Evolutionary conservation across 129 eudicot genomes (phyloP).

Genomic region (Dittrichia graveolens): DNA sequence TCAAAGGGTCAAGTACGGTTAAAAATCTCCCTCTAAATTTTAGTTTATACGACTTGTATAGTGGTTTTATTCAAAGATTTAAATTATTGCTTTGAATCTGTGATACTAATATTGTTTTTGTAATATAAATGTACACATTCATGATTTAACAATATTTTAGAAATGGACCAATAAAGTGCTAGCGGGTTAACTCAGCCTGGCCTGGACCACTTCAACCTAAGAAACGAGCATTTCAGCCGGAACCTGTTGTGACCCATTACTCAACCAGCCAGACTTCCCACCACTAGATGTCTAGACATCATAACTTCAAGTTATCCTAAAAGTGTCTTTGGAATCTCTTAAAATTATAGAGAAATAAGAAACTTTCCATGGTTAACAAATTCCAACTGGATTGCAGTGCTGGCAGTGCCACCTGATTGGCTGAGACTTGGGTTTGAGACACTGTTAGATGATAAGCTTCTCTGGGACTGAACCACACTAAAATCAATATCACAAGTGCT

Average conservation of each 20-base stretch:
- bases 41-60: too few species aligned
- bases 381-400: conserved; percentile 50
- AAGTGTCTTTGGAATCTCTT: background rate
- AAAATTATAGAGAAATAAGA: background rate
- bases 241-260: background rate
- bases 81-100: too few species aligned
- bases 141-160: background rate
- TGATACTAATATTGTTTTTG: too few species aligned
- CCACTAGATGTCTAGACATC: background rate
- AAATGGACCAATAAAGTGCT: background rate
- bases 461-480: too few species aligned
- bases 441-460: too few species aligned
- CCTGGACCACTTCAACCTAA: background rate
- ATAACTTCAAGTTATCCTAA: background rate
- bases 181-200: background rate
- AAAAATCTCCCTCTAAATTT: background rate
- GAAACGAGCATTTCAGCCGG: background rate
- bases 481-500: conserved; percentile 53
- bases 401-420: conserved; percentile 40
- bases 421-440: conserved; percentile 58
- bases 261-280: background rate
- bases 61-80: too few species aligned
- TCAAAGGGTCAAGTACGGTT: background rate
- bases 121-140: background rate
- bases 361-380: conserved; percentile 73